A percentile compares a stretch with the other conserved stretches of the same genome.
These are phyloP conservation scores for Saccharomyces mikatae DNA, from an alignment of 805 yeast species.

Conservation along the genomic window DNA sequence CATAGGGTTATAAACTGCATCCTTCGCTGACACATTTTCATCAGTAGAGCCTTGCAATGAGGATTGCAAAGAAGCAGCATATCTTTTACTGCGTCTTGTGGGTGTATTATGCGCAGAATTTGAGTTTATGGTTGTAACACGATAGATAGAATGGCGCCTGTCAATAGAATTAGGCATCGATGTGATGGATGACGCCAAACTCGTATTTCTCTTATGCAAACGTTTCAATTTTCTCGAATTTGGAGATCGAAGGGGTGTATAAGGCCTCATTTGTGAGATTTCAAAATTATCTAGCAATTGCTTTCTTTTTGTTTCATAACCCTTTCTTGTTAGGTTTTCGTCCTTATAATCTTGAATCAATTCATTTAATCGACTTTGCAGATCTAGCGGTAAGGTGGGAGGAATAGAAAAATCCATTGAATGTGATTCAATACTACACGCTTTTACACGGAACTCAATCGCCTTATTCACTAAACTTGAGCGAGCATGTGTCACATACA, in stretches of 20 bases:
- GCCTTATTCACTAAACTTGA: neutral
- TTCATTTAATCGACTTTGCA: slow-evolving; percentile 34
- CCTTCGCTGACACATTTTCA: neutral
- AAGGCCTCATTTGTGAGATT: neutral
- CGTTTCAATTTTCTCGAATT: neutral
- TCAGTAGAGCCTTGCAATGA: slow-evolving; percentile 22
- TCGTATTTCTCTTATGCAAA: neutral
- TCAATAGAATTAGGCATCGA: neutral
- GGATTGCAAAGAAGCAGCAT: slow-evolving; percentile 18
- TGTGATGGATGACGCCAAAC: neutral
- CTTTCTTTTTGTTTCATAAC: slow-evolving; percentile 51
- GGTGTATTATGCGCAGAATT: slow-evolving; percentile 14
- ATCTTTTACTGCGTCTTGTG: slow-evolving; percentile 6
- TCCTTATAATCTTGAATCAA: slow-evolving; percentile 49
- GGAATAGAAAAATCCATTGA: slow-evolving; percentile 45
- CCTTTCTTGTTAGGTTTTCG: slow-evolving; percentile 67
- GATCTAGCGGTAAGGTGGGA: slow-evolving; percentile 30
- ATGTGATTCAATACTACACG: slow-evolving; percentile 1
- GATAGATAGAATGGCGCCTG: slow-evolving; percentile 14
- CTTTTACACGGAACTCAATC: neutral
- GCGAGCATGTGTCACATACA: neutral
- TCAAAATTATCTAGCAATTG: slow-evolving; percentile 13
- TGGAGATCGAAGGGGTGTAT: neutral
- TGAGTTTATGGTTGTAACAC: slow-evolving; percentile 28
- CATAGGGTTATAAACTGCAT: slow-evolving; percentile 25